Base-by-base conservation (phyloP, 257 asterid species). In the Phtheirospermum japonicum region DNA sequence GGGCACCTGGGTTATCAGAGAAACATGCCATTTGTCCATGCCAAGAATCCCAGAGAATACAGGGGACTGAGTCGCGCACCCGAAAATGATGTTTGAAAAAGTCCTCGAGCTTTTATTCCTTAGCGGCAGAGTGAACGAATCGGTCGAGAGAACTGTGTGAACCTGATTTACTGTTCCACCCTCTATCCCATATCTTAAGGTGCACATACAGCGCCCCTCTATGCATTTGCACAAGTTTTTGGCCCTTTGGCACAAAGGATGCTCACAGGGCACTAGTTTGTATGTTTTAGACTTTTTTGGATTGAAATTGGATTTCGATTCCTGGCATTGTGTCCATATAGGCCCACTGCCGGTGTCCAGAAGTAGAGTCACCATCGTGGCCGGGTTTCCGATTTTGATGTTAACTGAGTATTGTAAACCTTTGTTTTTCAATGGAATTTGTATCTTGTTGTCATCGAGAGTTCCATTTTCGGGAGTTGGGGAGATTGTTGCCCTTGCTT, bases 311-410 rank as follows among this genome's bases (percentile, higher is more conserved):
- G 9, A 3, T 0, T 51, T 31, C 3, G 28, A 16, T 13, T 16
- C n/a, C n/a, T 46, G 9, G 57, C 76, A 71, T 0, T 40, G 26
- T 3, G 71, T 71, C 71, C 76, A 65, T 13, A 71, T 71, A 6
- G 55, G 45, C 5, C 68, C 64, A 36, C 72, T 52, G 9, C 76
- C 76, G 0, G 53, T 72, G 68, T 66, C 72, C 1, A 65, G 46
- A 5, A 72, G 60, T 6, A 72, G 72, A 3, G 30, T 23, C 19
- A 59, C 72, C 37, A 59, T 60, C 11, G 7, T 59, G 33, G 40
- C 9, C 11, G 64, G 60, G 4, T 11, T 14, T 1, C 76, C 76
- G 5, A 72, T 66, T 23, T 19, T 52, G 26, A 65, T 31, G 14
- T n/a, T 31, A 2, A 65, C 68, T 2, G 68, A 26, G 68, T 72